phyloP scores from a whole-genome alignment of 345 rosid species.

The Eucalyptus guilfoylei region DNA sequence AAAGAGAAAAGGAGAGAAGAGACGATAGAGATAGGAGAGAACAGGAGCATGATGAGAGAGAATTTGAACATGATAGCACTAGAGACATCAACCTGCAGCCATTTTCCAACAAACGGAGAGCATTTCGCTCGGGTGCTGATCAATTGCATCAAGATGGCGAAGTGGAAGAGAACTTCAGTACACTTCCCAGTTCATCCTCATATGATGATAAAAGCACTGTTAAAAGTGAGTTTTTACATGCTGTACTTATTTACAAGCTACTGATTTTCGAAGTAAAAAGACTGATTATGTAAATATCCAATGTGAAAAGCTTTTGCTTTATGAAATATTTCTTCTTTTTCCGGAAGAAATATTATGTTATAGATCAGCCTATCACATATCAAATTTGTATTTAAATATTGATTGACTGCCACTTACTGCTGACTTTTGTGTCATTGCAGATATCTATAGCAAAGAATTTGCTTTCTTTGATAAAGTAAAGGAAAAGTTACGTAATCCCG shows the following conservation, averaged over 20 bases:
- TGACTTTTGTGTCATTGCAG: conserved; percentile 25
- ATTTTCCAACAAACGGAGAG: conserved; percentile 35
- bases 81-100: conserved; percentile 50
- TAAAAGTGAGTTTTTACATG: conserved; percentile 29
- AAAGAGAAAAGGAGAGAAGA: conserved; percentile 59
- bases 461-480: conserved; percentile 81
- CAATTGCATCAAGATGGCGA: conserved; percentile 47
- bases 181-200: conserved; percentile 34
- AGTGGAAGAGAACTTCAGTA: conserved; percentile 43
- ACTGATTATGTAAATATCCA: not conserved
- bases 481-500: conserved; percentile 55
- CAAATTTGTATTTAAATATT: not conserved
- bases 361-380: not conserved
- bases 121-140: conserved; percentile 23
- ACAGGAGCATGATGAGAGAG: conserved; percentile 37
- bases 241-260: not conserved
- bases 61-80: conserved; percentile 46
- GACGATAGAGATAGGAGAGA: conserved; percentile 67
- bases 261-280: not conserved
- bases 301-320: not conserved
- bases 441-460: conserved; percentile 53
- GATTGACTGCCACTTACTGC: not conserved
- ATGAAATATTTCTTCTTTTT: not conserved
- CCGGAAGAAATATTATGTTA: not conserved
- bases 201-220: conserved; percentile 59